Conservation (phyloP, 2,329 filamentous ascomycete species). For the Fusarium armeniacum region DNA sequence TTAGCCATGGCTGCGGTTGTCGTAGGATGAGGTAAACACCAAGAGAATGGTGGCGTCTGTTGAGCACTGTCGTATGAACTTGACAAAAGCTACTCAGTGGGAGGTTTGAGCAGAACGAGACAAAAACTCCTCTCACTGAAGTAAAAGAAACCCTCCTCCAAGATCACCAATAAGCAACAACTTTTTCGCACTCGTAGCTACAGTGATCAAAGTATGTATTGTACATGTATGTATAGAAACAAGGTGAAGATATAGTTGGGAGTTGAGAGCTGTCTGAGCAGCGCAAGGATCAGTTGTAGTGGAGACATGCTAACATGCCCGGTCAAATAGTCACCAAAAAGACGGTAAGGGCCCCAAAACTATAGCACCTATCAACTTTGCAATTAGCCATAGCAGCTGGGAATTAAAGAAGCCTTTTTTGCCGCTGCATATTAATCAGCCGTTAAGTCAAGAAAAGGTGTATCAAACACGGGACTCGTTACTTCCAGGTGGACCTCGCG, state of each 20-base stretch:
- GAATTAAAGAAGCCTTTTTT: not conserved
- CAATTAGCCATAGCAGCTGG: not conserved
- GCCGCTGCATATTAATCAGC: not conserved
- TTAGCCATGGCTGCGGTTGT: conserved; percentile 58
- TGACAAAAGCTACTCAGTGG: conserved; percentile 1
- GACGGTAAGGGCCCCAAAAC: conserved; percentile 10
- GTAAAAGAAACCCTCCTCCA: conserved; percentile 1
- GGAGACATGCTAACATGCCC: not conserved
- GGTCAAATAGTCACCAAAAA: conserved; percentile 2
- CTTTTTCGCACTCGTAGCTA: conserved; percentile 2
- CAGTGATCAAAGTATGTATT: not conserved
- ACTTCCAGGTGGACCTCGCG: not conserved
- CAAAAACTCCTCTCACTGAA: not conserved
- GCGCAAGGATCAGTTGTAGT: conserved; percentile 3
- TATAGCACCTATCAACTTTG: not conserved
- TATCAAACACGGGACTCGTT: not conserved
- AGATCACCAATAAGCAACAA: not conserved
- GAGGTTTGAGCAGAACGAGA: not conserved
- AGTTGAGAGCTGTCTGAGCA: conserved; percentile 6
- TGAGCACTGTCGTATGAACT: conserved; percentile 1
- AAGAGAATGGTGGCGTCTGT: conserved; percentile 14
- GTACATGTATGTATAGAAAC: not conserved
- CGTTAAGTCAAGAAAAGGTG: not conserved
- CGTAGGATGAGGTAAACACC: conserved; percentile 1
- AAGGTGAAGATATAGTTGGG: conserved; percentile 11